Evolutionary conservation across 2,329 filamentous ascomycete species (phyloP), one percentile per base, ranked within the genome.

Genomic region (Fusarium sacchari): DNA sequence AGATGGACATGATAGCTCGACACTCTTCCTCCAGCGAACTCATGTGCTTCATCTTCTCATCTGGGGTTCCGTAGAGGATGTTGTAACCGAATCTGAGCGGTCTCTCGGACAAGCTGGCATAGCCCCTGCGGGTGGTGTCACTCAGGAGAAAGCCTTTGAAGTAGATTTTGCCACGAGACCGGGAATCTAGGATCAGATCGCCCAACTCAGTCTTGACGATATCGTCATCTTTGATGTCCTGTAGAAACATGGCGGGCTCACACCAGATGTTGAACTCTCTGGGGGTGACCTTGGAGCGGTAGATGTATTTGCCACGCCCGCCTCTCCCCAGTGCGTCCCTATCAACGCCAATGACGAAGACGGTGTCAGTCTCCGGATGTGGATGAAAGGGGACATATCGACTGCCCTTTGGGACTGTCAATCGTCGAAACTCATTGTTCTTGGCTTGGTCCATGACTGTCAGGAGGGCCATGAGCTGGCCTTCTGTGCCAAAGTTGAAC

Each of bases 401-500:
- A n/a, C 10, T 39, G 36, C 24, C 37, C 5, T 10, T 11, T 4
- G 22, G 26, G 22, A 14, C 28, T 22, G 13, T 26, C 10, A 26
- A 28, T 30, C 34, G 52, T 13, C 24, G 37, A 17, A 46, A 32
- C n/a, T 22, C 6, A 2, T 14, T 7, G 9, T 52, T 12, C 5
- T 17, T 20, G 8, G 18, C 14, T 5, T 36, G 20, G 5, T 47
- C 44, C 49, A 78, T 74, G 17, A 69, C 64, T n/a, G 18, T 36
- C 10, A 74, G 52, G 9, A 53, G 22, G 7, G 71, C 65, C 17
- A 77, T 66, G 4, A 81, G 74, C 26, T 70, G 68, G 2, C 74
- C 69, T 2, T 62, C n/a, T 11, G 43, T 77, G n/a, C 71, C 77
- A 52, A 80, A 80, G 49, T 79, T 75, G 67, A 82, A 82, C 17